Conservation (phyloP, 139 green algal species). For the Chlamydomonas schloesseri region DNA sequence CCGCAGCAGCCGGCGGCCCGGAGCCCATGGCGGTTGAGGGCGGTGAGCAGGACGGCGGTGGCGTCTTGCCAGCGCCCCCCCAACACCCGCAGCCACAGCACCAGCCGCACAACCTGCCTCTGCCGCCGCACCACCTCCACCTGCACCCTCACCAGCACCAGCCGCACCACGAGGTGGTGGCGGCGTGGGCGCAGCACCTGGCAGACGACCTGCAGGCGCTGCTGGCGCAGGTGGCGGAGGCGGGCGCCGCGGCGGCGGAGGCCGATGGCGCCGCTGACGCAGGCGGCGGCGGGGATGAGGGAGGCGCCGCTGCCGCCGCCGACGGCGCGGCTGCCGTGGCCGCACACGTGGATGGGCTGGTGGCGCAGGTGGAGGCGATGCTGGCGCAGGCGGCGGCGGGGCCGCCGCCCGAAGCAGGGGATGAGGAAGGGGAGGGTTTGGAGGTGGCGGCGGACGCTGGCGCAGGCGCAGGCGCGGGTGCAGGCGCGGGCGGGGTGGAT, state of each 20-base stretch:
- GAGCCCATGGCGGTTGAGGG: no score
- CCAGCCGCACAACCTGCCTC: background rate
- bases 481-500: background rate
- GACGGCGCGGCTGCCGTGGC: no score
- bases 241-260: background rate
- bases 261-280: background rate
- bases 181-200: slow-evolving; percentile 18
- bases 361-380: background rate
- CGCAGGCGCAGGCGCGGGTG: no score
- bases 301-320: no score
- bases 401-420: background rate
- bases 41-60: no score
- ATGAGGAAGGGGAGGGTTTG: background rate
- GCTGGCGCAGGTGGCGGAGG: background rate
- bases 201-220: background rate
- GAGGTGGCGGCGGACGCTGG: background rate
- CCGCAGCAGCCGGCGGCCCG: no score
- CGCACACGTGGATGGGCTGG: background rate
- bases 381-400: background rate
- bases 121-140: background rate
- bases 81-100: background rate
- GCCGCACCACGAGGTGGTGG: background rate
- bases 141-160: background rate
- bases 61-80: no score
- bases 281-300: background rate